Conservation (phyloP, 352 stramenopile species). For the Pythium grandisporangium region DNA sequence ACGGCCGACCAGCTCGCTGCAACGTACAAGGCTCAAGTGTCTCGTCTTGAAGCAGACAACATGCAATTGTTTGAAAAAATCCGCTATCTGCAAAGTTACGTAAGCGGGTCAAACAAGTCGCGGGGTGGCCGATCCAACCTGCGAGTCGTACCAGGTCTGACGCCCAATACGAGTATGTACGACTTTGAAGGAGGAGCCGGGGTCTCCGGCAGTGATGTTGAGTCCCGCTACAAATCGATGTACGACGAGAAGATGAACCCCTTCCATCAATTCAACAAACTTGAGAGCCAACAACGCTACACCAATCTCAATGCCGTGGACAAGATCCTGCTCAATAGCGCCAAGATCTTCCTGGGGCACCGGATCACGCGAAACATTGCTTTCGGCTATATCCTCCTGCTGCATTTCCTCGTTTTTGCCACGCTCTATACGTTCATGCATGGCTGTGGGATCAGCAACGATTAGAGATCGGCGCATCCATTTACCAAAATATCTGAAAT, state of each 20-base stretch:
- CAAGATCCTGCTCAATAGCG: slow-evolving; percentile 86
- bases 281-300: slow-evolving; percentile 84
- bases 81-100: slow-evolving; percentile 78
- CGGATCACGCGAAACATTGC: slow-evolving; percentile 77
- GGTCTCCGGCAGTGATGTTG: slow-evolving; percentile 25
- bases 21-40: slow-evolving; percentile 49
- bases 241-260: slow-evolving; percentile 91
- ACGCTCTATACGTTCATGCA: slow-evolving; percentile 87
- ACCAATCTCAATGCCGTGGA: slow-evolving; percentile 87
- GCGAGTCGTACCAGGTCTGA: slow-evolving; percentile 12
- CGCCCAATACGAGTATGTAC: slow-evolving; percentile 7
- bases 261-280: slow-evolving; percentile 88
- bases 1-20: slow-evolving; percentile 57
- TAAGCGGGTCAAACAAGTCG: no score
- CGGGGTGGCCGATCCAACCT: slow-evolving; percentile 12
- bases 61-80: slow-evolving; percentile 90
- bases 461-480: slow-evolving; percentile 15
- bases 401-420: slow-evolving; percentile 79
- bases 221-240: slow-evolving; percentile 75
- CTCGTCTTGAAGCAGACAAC: slow-evolving; percentile 83
- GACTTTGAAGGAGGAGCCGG: slow-evolving; percentile 11
- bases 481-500: slow-evolving; percentile 1
- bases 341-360: slow-evolving; percentile 73
- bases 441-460: slow-evolving; percentile 70
- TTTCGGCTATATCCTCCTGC: slow-evolving; percentile 77